These are phyloP conservation scores for Leptographium flavum DNA, from an alignment of 2,329 filamentous ascomycete genomes.

Conservation along the genomic window DNA sequence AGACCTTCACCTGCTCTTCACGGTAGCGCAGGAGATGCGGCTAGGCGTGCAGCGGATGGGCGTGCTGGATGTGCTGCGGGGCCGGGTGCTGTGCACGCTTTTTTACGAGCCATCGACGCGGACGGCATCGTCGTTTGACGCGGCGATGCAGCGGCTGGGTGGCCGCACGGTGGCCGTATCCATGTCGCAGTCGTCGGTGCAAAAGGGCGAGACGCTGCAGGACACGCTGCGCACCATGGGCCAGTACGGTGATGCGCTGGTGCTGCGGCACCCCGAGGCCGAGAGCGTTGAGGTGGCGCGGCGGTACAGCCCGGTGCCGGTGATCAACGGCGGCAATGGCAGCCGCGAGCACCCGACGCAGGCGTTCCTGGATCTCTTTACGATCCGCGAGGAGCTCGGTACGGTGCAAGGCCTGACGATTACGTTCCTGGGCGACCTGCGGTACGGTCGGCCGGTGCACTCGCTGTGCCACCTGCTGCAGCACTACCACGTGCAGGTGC, in stretches of 20 bases:
- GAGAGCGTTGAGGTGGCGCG: constrained; percentile 67
- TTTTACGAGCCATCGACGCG: constrained; percentile 97
- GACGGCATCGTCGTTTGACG: constrained; percentile 90
- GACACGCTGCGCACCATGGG: constrained; percentile 88
- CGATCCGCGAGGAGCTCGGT: constrained; percentile 92
- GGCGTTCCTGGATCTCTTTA: constrained; percentile 94
- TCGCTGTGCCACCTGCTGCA: constrained; percentile 86
- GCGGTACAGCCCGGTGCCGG: constrained; percentile 76
- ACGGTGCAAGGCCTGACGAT: constrained; percentile 92
- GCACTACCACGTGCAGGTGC: constrained; percentile 89
- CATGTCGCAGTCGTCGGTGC: constrained; percentile 72
- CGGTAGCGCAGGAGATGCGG: constrained; percentile 94
- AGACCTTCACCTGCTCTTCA: constrained; percentile 88
- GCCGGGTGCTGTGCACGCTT: constrained; percentile 75
- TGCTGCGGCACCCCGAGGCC: constrained; percentile 86
- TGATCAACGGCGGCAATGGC: constrained; percentile 96
- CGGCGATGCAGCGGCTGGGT: constrained; percentile 95
- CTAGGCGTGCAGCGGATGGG: constrained; percentile 87
- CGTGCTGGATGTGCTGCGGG: constrained; percentile 73
- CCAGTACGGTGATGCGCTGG: constrained; percentile 88
- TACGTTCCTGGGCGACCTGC: constrained; percentile 87
- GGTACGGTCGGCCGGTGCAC: constrained; percentile 89
- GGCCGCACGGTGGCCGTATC: constrained; percentile 72
- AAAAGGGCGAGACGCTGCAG: constrained; percentile 88
- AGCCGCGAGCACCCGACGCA: constrained; percentile 94